phyloP scores from a whole-genome alignment of 192 early-diverging fungal species.

The Geranomyces michiganensis region DNA sequence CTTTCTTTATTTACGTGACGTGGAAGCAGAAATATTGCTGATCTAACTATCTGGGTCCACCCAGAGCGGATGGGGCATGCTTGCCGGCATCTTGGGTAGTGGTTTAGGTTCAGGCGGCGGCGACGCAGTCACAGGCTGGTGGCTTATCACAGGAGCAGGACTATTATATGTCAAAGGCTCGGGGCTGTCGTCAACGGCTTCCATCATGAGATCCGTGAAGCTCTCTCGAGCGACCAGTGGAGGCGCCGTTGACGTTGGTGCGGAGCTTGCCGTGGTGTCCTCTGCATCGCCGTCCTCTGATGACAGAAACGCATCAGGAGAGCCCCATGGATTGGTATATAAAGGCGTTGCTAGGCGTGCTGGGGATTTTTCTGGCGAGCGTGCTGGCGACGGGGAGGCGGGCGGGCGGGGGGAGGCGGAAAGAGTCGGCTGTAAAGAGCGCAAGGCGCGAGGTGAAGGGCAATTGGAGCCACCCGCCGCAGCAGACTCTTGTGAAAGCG shows the following conservation, averaged over 20 bases:
- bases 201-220: not conserved
- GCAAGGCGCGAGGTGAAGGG: not conserved
- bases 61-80: too few species aligned
- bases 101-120: too few species aligned
- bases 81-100: too few species aligned
- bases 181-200: not conserved
- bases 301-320: not conserved
- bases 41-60: too few species aligned
- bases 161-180: too few species aligned
- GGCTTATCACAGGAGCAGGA: too few species aligned
- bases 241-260: not conserved
- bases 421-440: not conserved
- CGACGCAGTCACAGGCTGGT: too few species aligned
- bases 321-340: slow-evolving; percentile 2
- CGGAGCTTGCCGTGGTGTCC: not conserved
- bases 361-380: not conserved
- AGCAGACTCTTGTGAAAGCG: not conserved
- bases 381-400: not conserved
- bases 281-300: not conserved
- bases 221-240: not conserved
- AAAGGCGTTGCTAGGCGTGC: not conserved
- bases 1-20: too few species aligned
- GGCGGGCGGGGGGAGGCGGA: not conserved
- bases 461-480: not conserved
- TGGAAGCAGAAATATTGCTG: too few species aligned